Base-by-base conservation (phyloP, 352 stramenopile species). In the Globisporangium recalcitrans region DNA sequence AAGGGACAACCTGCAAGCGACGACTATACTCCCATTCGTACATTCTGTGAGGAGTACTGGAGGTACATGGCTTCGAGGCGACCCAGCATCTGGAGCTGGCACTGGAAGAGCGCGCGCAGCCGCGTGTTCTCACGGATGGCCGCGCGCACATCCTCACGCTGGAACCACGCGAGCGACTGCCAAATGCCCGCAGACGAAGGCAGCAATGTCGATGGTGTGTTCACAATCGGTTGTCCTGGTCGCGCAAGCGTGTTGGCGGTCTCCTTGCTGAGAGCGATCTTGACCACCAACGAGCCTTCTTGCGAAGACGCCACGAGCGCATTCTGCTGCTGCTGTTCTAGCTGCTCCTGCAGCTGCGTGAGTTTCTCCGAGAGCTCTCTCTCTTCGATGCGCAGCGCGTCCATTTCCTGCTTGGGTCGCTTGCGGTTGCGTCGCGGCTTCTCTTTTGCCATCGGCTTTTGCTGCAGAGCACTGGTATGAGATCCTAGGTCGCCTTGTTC, bases 71-170 rank as follows among this genome's bases (percentile, higher is more conserved):
- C 60, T 34, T 80, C 70, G 26, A 78, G 68, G 36, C 72, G 53
- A 34, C 73, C 71, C 7, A 75, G 60, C 8, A 71, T 61, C 29
- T 65, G 67, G 1, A 80, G 62, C 58, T 80, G 70, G 62, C 65
- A 40, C 62, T 78, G 70, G 31, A 66, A 69, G 52, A 74, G 58
- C 2, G 44, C 34, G 2, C 70, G 64, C 11, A 80, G 62, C 0
- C 65, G 64, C 61, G 64, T 63, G 65, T 80, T 80, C 38, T 80
- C 63, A 29, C 57, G 46, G 59, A 66, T 64, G 22, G 73, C 71
- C 10, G 65, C 67, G 5, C 62, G 59, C 6, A 73, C 66, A 34
- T 74, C 62, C 4, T 60, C 58, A 47, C 74, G 74, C 26, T 80
- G 68, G 21, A 70, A 70, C 38, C 51, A 57, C 6, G 73, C 68